These are phyloP conservation scores for Penicillium corylophilum DNA, from an alignment of 2,329 filamentous ascomycete genomes.

Conservation along the genomic window DNA sequence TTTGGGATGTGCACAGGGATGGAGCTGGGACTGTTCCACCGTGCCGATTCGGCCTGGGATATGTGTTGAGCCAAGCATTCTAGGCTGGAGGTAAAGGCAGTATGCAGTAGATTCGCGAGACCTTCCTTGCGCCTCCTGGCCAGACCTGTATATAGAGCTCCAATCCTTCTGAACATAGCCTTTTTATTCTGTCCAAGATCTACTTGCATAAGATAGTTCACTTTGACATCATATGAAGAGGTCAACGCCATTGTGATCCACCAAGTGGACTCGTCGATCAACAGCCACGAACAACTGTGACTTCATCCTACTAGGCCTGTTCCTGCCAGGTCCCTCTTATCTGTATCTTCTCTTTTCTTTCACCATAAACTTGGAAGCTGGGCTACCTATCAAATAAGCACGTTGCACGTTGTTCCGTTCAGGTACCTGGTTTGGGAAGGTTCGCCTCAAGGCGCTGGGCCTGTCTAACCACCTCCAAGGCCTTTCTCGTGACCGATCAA, in stretches of 20 bases:
- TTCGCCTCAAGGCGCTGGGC: not conserved
- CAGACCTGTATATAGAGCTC: slow-evolving; percentile 9
- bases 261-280: slow-evolving; percentile 11
- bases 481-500: not conserved
- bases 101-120: slow-evolving; percentile 9
- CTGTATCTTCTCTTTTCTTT: not conserved
- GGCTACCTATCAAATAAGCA: not conserved
- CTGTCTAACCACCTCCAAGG: not conserved
- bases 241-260: slow-evolving; percentile 9
- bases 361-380: too few relatives aligned
- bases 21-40: slow-evolving; percentile 13
- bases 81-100: slow-evolving; percentile 14
- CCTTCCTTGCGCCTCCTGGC: slow-evolving; percentile 8
- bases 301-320: slow-evolving; percentile 5
- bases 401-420: not conserved
- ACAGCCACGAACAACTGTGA: slow-evolving; percentile 3
- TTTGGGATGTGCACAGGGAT: slow-evolving; percentile 8
- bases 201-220: not conserved
- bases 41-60: slow-evolving; percentile 11
- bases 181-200: not conserved
- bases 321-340: not conserved
- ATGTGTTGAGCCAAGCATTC: slow-evolving; percentile 20
- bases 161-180: not conserved
- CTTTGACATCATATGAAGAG: slow-evolving; percentile 10
- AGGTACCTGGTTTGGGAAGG: not conserved